Evolutionary conservation across 768 basidiomycete species (phyloP), one percentile per base, ranked within the genome.

Genomic region (Boletus eberwhitei): DNA sequence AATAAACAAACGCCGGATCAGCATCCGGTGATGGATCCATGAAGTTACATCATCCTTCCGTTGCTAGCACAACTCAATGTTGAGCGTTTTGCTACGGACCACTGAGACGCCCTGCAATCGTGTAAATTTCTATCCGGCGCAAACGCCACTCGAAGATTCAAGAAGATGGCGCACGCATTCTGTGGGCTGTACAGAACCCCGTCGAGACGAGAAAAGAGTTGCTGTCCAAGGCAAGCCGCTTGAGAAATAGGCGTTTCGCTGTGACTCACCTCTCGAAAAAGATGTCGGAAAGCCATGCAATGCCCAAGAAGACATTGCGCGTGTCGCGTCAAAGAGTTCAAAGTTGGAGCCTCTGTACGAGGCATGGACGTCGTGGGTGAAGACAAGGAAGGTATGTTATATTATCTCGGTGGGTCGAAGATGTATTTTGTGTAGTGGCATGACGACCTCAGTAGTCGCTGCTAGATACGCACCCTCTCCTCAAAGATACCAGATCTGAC

Each of bases 351-450:
- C 83, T 2, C 72, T 94, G 4, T 77, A 81, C 35, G 69, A 74
- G 12, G 86, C 85, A 9, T 95, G 91, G 90, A 71, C 81, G 29
- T 67, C 76, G 51, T 92, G 86, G 82, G 65, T 64, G 21, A 69
- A 72, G n/a, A 77, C 80, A 6, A 75, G 74, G 55, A 62, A 84
- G 76, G 92, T 90, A 57, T 51, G 79, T 71, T 8, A n/a, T 13
- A 21, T 37, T 26, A 16, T 40, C 21, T 21, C 12, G 1, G 1
- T 4, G 3, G 36, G 34, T 50, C 53, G n/a, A 56, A 56, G 41
- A 44, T 24, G 14, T 26, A 7, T 40, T 32, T 14, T 48, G 48
- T 59, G 48, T 49, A 38, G n/a, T n/a, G n/a, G n/a, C 34, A 54
- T 43, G 51, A 65, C 49, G 54, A 56, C 60, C 52, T 68, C 63